These are phyloP conservation scores for Pseudogymnoascus sp. DNA, from an alignment of 2,329 filamentous ascomycete genomes.

Conservation along the genomic window DNA sequence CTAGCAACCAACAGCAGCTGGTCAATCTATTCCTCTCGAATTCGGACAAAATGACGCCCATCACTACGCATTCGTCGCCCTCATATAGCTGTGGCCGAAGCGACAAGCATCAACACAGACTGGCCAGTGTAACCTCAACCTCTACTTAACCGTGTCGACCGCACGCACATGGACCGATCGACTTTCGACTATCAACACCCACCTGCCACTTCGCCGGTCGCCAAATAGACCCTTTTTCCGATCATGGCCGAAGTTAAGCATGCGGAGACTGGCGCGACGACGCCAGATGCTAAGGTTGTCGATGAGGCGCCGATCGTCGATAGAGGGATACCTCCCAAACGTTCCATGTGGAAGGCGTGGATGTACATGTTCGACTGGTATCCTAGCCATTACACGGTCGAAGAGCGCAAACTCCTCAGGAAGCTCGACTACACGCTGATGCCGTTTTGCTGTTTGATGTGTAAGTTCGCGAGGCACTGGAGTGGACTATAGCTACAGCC, in stretches of 20 bases:
- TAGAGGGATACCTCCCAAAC: not conserved
- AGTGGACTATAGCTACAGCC: not conserved
- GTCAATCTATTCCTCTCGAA: not conserved
- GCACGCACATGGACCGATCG: not conserved
- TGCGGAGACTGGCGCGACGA: not conserved
- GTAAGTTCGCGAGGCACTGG: conserved; percentile 20
- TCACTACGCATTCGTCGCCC: not conserved
- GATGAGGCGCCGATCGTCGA: not conserved
- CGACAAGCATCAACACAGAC: not conserved
- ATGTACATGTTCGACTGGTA: conserved; percentile 30
- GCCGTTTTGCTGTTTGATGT: conserved; percentile 37
- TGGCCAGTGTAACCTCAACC: not conserved
- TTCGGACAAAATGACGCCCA: not conserved
- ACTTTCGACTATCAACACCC: not conserved
- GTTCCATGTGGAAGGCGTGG: conserved; percentile 20
- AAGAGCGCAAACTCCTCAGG: conserved; percentile 36
- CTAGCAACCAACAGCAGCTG: not conserved
- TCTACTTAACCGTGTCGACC: not conserved
- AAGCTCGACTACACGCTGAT: conserved; percentile 38
- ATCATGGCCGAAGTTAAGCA: conserved; percentile 1
- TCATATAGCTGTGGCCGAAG: not conserved
- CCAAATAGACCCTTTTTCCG: not conserved
- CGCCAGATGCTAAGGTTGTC: not conserved
- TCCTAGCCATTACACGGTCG: conserved; percentile 28
- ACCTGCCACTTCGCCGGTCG: not conserved